These are phyloP conservation scores for Chaetomiaceae sp. DNA, from an alignment of 2,329 filamentous ascomycete species.

Conservation along the genomic window DNA sequence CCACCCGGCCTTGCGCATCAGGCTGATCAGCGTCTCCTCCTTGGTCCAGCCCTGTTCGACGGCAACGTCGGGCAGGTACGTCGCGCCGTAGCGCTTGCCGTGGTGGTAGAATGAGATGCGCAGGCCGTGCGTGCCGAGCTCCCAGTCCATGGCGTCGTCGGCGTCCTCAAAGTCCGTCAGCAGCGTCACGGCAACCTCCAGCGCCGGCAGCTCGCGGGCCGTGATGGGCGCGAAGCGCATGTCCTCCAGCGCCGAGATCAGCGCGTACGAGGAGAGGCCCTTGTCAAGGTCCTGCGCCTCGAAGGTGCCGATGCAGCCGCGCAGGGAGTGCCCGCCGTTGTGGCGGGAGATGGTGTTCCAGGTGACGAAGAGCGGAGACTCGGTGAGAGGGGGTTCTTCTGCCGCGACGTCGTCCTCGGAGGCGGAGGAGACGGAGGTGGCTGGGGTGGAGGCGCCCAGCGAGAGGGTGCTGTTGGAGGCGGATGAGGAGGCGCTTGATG, in stretches of 20 bases:
- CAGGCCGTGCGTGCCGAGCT: constrained; percentile 78
- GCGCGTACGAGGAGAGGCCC: constrained; percentile 73
- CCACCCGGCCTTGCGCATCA: constrained; percentile 97
- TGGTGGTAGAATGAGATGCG: constrained; percentile 78
- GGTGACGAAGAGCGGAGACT: constrained; percentile 83
- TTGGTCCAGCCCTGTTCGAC: constrained; percentile 92
- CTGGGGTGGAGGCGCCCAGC: constrained; percentile 38
- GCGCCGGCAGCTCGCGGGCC: constrained; percentile 49
- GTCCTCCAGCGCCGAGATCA: constrained; percentile 69
- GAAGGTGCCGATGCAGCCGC: constrained; percentile 96
- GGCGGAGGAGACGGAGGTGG: constrained; percentile 37
- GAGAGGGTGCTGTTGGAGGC: constrained; percentile 31
- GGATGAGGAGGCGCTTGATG: constrained; percentile 35
- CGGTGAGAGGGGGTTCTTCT: constrained; percentile 36
- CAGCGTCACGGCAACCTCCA: constrained; percentile 70
- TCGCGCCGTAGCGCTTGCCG: constrained; percentile 71
- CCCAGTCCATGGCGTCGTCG: constrained; percentile 74
- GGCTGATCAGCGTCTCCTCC: constrained; percentile 81
- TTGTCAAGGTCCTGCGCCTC: constrained; percentile 67
- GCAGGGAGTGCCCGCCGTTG: constrained; percentile 62
- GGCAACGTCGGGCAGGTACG: constrained; percentile 89
- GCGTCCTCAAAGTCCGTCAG: constrained; percentile 81
- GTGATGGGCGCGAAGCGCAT: constrained; percentile 56
- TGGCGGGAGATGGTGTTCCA: constrained; percentile 72
- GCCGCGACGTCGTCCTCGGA: constrained; percentile 1